Conservation (phyloP, 257 asterid genomes). For the Pogostemon cablin region DNA sequence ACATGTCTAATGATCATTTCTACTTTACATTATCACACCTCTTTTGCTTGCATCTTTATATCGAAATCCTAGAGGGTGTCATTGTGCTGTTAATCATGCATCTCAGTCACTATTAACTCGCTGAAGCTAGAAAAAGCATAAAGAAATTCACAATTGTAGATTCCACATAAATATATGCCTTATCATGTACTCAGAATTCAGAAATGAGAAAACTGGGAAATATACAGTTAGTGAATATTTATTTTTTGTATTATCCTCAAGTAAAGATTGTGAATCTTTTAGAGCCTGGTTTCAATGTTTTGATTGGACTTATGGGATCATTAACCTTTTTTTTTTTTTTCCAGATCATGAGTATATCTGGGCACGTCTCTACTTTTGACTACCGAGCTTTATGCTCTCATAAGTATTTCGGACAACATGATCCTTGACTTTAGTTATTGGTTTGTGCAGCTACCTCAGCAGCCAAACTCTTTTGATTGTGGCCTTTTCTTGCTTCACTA, state of each 20-base stretch:
- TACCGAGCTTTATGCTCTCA: not conserved
- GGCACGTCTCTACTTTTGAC: slow-evolving; percentile 22
- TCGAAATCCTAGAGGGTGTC: not conserved
- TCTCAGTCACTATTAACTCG: slow-evolving; percentile 1
- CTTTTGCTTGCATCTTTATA: slow-evolving; percentile 8
- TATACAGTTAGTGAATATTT: slow-evolving; percentile 10
- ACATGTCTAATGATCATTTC: not conserved
- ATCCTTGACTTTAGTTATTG: slow-evolving; percentile 34
- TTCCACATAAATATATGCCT: not conserved
- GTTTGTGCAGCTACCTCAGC: slow-evolving; percentile 86
- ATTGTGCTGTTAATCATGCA: slow-evolving; percentile 1
- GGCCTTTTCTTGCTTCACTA: slow-evolving; percentile 96
- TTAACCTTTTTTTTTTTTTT: not conserved
- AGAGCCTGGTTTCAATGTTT: slow-evolving; percentile 11
- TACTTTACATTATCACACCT: not conserved
- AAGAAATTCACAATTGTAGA: slow-evolving; percentile 5
- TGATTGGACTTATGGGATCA: not conserved
- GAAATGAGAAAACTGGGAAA: slow-evolving; percentile 6
- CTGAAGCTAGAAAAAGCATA: slow-evolving; percentile 9
- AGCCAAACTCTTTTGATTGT: slow-evolving; percentile 84
- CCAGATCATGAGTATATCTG: slow-evolving; percentile 18
- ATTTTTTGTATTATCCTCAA: slow-evolving; percentile 17
- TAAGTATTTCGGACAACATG: slow-evolving; percentile 22
- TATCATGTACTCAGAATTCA: slow-evolving; percentile 8
- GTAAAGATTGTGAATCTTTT: slow-evolving; percentile 25